A percentile compares a stretch with the other conserved stretches of the same genome.
Evolutionary conservation across 305 asterid species (phyloP).

Genomic region (Stenogyne calaminthoides): DNA sequence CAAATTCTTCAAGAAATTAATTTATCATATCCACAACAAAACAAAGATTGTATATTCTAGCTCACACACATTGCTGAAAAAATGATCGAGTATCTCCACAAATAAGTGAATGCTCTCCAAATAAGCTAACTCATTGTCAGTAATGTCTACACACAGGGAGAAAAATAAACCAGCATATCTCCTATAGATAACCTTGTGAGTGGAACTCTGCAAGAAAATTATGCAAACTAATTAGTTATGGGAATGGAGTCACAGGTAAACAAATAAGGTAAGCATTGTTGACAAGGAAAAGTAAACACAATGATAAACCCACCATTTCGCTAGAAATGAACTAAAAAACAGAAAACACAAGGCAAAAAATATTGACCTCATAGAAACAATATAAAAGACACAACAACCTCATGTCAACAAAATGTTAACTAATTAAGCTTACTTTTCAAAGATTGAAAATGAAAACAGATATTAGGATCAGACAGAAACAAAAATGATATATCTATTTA

Average conservation of each 20-base stretch:
- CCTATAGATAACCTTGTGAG: slow-evolving; percentile 94
- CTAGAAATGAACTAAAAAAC: background rate
- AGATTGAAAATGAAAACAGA: background rate
- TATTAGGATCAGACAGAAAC: background rate
- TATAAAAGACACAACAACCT: slow-evolving; percentile 7
- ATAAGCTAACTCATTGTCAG: slow-evolving; percentile 92
- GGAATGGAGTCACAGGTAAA: background rate
- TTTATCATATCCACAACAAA: background rate
- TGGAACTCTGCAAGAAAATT: slow-evolving; percentile 66
- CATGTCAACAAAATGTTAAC: background rate
- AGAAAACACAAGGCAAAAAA: background rate
- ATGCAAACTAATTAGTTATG: background rate
- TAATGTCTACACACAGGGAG: slow-evolving; percentile 94
- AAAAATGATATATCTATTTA: background rate
- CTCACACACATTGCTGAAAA: slow-evolving; percentile 97
- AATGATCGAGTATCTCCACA: slow-evolving; percentile 95
- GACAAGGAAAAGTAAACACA: background rate
- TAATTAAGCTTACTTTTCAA: background rate
- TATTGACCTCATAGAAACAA: background rate
- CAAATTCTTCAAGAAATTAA: background rate
- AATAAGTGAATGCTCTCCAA: slow-evolving; percentile 90
- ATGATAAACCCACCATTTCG: background rate
- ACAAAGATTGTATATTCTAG: slow-evolving; percentile 34
- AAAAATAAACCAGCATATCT: slow-evolving; percentile 92
- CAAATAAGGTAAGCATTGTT: background rate